These are phyloP conservation scores for Suhomyces vadensis DNA, from an alignment of 805 yeast genomes.

Conservation along the genomic window DNA sequence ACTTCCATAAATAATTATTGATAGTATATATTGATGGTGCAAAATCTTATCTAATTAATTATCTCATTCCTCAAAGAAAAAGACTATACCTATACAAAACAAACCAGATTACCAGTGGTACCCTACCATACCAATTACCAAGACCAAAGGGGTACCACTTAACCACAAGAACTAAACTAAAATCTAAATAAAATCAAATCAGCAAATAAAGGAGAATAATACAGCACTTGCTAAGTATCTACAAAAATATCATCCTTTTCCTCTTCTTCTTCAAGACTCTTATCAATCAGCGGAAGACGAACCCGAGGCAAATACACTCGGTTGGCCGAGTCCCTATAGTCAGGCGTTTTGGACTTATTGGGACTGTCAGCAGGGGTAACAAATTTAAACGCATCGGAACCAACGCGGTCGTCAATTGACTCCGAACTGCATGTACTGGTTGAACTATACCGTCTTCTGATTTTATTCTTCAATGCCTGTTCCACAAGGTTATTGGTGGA, in stretches of 20 bases:
- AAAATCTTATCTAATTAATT: too few relatives aligned
- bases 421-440: constrained; percentile 12
- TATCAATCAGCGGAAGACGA: constrained; percentile 14
- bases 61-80: too few relatives aligned
- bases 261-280: constrained; percentile 19
- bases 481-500: constrained; percentile 34
- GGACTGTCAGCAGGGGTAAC: constrained; percentile 1
- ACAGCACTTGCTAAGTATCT: too few relatives aligned
- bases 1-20: too few relatives aligned
- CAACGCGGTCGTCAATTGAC: constrained; percentile 3
- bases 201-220: too few relatives aligned
- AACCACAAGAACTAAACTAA: neutral
- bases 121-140: constrained; percentile 1
- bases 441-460: constrained; percentile 24
- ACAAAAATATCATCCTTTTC: constrained; percentile 17
- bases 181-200: neutral
- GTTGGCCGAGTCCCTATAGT: constrained; percentile 10
- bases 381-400: constrained; percentile 6
- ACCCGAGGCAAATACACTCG: constrained; percentile 13
- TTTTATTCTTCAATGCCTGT: constrained; percentile 27
- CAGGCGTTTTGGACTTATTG: constrained; percentile 1
- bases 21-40: too few relatives aligned
- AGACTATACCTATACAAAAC: too few relatives aligned
- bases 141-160: neutral
- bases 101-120: too few relatives aligned